These are phyloP conservation scores for Calocera cornea DNA, from an alignment of 768 basidiomycete species.

Conservation along the genomic window DNA sequence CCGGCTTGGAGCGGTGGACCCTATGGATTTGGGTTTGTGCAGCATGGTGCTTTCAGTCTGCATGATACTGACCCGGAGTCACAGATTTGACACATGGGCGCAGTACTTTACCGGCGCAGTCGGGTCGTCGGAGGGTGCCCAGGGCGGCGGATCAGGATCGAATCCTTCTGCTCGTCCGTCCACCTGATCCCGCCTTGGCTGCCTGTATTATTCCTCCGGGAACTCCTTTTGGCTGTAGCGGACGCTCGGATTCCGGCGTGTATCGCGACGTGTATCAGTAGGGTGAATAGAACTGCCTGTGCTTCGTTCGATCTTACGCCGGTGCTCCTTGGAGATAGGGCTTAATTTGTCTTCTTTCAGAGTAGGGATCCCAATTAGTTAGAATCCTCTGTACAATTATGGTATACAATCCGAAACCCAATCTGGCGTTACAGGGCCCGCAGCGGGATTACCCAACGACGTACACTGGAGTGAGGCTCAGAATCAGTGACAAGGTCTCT, in stretches of 20 bases:
- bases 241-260: background rate
- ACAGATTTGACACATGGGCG: background rate
- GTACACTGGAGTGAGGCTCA: background rate
- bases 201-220: background rate
- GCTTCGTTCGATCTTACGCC: background rate
- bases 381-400: background rate
- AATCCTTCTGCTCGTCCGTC: background rate
- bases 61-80: background rate
- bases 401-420: background rate
- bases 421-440: background rate
- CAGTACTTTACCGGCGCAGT: background rate
- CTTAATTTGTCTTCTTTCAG: background rate
- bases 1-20: background rate
- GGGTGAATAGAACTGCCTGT: background rate
- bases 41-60: background rate
- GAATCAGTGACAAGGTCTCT: background rate
- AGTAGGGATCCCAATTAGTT: background rate
- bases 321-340: background rate
- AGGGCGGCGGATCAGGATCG: too few species aligned
- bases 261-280: background rate
- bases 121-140: too few species aligned
- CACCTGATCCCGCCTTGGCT: background rate
- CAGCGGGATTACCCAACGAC: background rate
- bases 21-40: slow-evolving; percentile 4
- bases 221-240: background rate